Evolutionary conservation across 768 basidiomycete species (phyloP), one percentile per base, ranked within the genome.

Genomic region (Boletus sensibilis): DNA sequence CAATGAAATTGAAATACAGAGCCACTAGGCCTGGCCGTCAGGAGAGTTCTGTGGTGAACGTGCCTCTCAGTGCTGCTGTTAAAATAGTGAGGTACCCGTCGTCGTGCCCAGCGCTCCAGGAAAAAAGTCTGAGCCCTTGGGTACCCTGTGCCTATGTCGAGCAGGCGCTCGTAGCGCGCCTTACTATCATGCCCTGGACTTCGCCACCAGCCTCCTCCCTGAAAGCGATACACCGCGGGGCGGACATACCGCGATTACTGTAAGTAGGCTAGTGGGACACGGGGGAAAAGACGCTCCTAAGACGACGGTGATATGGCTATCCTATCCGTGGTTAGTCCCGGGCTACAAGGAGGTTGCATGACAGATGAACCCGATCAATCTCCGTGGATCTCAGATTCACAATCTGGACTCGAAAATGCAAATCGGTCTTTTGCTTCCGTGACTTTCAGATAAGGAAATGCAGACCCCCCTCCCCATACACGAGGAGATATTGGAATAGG

Each of bases 371-470:
- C 43, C 66, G 60, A 57, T 50, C 43, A 59, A 67, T 67, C 54
- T 60, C 66, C 66, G 67, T 20, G 23, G 41, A 68, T 68, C 67
- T 68, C 50, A 66, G 66, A 67, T 67, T 38, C 59, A 25, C 63
- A 53, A 68, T 65, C 63, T 61, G n/a, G 31, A 25, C 33, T 45
- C 48, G 37, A 58, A 33, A 49, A 55, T 64, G 65, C 64, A 59
- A 62, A 63, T 67, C 63, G 58, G 60, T 43, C 25, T 12, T 52
- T 54, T 56, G 34, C 21, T 56, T 50, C 65, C 59, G 56, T 64
- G 58, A 11, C 21, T 23, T 14, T 16, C 52, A 20, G 39, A 48
- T 53, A 29, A 33, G 33, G 52, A 33, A 46, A 43, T 56, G 23
- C 2, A 56, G 58, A 58, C 40, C 35, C 53, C 35, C 35, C 50